Conservation (phyloP, 345 rosid species). For the Gossypium arboreum region DNA sequence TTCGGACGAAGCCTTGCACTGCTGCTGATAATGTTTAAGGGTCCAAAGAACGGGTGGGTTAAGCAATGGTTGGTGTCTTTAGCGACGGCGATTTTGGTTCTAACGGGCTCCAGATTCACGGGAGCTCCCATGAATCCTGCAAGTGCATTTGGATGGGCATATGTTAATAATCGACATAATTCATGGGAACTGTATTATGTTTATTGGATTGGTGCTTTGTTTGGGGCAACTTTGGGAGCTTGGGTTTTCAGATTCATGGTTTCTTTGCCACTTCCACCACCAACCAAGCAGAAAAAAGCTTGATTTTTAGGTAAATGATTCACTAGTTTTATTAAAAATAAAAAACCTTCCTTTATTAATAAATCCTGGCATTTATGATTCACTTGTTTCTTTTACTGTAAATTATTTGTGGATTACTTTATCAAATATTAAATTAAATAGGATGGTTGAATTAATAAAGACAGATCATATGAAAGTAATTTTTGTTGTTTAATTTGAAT, state of each 20-base stretch:
- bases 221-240: slow-evolving; percentile 49
- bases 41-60: slow-evolving; percentile 41
- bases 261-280: not conserved
- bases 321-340: not conserved
- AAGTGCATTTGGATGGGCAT: slow-evolving; percentile 79
- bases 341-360: not conserved
- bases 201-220: slow-evolving; percentile 61
- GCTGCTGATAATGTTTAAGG: slow-evolving; percentile 41
- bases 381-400: not conserved
- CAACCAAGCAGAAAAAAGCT: slow-evolving; percentile 25
- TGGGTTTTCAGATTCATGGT: slow-evolving; percentile 35
- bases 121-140: slow-evolving; percentile 81
- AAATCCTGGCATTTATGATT: not conserved
- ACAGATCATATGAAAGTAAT: no score
- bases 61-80: slow-evolving; percentile 50
- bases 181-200: slow-evolving; percentile 65
- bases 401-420: not conserved
- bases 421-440: no score
- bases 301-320: not conserved
- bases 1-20: slow-evolving; percentile 37
- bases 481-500: no score
- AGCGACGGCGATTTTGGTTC: slow-evolving; percentile 40
- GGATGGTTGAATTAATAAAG: no score
- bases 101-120: slow-evolving; percentile 45
- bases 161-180: slow-evolving; percentile 48